Evolutionary conservation across 331 rosid genomes (phyloP), one percentile per base, ranked within the genome.

Genomic region (Rosa hybrid): DNA sequence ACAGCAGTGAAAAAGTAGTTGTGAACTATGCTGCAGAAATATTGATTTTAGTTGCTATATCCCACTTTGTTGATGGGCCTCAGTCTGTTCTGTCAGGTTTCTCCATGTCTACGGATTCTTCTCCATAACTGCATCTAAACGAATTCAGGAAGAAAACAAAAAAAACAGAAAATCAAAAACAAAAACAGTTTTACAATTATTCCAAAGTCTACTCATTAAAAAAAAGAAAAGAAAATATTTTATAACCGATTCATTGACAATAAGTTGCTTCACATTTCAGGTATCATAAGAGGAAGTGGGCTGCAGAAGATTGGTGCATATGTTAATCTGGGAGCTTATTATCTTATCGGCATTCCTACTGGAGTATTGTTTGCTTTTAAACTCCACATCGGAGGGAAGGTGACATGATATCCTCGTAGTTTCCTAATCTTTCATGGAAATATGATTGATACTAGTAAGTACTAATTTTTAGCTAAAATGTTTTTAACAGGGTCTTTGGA

Each of bases 1-100:
- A 65, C 71, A 65, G 21, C 41, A 34, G 45, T 65, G 71, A 65
- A 65, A 65, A 14, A 34, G 71, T 34, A 65, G 45, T 65, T 65
- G 7, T 65, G 45, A 34, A 65, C 12, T 30, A 65, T 65, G 45
- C 42, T 65, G 21, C 45, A 65, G 21, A 34, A 78, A 80, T 87
- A 83, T 5, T 87, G 75, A 5, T 80, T 48, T 72, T 80, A 17
- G 68, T 85, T 73, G 82, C 87, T 3, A 46, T 82, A 10, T 75
- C 86, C 34, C 90, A 85, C 79, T 48, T 87, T 46, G 71, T 85
- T 27, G 86, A 87, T 71, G 88, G 86, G 44, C 44, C 85, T 50
- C 90, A 84, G 63, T 74, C 85, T 14, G 80, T 85, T 23, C 87
- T 87, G 23, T 85, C 90, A 51, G 90, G 88, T 83, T 41, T 38